Evolutionary conservation across 2,329 filamentous ascomycete genomes (phyloP).

Genomic region (Fusarium virguliforme): DNA sequence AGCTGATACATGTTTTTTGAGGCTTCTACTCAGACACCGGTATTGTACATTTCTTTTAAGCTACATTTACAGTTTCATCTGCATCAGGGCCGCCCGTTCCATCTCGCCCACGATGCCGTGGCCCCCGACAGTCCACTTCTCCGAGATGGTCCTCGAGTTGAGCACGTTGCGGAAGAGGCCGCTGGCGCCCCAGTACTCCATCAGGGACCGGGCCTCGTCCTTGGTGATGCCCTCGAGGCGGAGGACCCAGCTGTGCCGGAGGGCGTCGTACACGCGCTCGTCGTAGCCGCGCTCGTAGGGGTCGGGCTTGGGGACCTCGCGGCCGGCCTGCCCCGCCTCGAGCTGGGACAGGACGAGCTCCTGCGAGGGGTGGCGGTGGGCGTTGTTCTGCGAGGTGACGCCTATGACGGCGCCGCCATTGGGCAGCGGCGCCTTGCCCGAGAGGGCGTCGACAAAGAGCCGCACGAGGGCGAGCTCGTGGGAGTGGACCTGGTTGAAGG

Average conservation of each 20-base stretch:
- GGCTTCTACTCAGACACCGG: slow-evolving; percentile 43
- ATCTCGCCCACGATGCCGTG: slow-evolving; percentile 89
- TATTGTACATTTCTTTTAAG: slow-evolving; percentile 52
- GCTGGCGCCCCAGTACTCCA: slow-evolving; percentile 95
- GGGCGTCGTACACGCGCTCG: slow-evolving; percentile 67
- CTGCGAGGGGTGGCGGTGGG: slow-evolving; percentile 75
- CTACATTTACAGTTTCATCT: slow-evolving; percentile 62
- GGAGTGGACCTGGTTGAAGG: slow-evolving; percentile 84
- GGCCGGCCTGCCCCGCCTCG: slow-evolving; percentile 61
- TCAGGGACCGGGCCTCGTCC: slow-evolving; percentile 81
- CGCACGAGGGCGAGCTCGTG: slow-evolving; percentile 86
- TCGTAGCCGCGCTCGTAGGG: slow-evolving; percentile 73
- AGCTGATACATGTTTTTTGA: slow-evolving; percentile 35
- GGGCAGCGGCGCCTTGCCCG: slow-evolving; percentile 68
- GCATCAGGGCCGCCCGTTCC: slow-evolving; percentile 75
- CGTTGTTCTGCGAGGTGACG: slow-evolving; percentile 81
- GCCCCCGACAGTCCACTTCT: slow-evolving; percentile 88
- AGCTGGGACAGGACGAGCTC: slow-evolving; percentile 76
- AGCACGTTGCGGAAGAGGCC: slow-evolving; percentile 82
- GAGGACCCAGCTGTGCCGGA: slow-evolving; percentile 68
- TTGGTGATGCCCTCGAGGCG: slow-evolving; percentile 79
- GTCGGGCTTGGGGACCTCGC: slow-evolving; percentile 62
- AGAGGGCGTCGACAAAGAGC: slow-evolving; percentile 81
- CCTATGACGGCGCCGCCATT: slow-evolving; percentile 88
- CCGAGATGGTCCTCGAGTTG: slow-evolving; percentile 79